Conservation (phyloP, 805 yeast species). For the Priceomyces haplophilus region DNA sequence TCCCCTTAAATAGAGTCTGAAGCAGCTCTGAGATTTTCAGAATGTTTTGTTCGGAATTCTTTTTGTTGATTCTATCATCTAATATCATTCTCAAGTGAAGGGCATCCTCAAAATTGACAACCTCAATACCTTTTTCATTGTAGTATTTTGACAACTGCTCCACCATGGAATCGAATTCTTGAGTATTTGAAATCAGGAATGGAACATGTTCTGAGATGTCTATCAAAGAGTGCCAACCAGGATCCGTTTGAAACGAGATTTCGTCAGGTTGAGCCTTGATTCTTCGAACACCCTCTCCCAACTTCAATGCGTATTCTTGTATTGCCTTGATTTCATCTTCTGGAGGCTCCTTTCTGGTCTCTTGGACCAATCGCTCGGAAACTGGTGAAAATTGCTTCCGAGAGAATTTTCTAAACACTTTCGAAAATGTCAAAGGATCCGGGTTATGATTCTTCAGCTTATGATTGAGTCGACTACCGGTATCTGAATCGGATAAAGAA, state of each 20-base stretch:
- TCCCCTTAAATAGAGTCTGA: slow-evolving; percentile 3
- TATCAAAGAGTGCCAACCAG: slow-evolving; percentile 13
- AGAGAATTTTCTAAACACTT: slow-evolving; percentile 7
- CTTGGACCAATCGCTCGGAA: neutral
- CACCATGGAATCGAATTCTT: slow-evolving; percentile 39
- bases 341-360: neutral
- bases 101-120: slow-evolving; percentile 6
- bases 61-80: neutral
- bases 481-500: neutral
- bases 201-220: slow-evolving; percentile 23
- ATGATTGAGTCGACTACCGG: neutral
- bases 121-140: slow-evolving; percentile 19
- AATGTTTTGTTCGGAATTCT: neutral
- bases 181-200: slow-evolving; percentile 19
- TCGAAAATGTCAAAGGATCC: neutral
- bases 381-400: slow-evolving; percentile 4
- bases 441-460: neutral
- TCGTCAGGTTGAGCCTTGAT: neutral
- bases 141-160: slow-evolving; percentile 30
- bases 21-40: slow-evolving; percentile 5
- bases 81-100: slow-evolving; percentile 3
- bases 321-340: slow-evolving; percentile 14
- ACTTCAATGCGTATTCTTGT: slow-evolving; percentile 27
- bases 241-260: neutral
- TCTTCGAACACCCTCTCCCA: slow-evolving; percentile 18